Conservation (phyloP, 371 early-diverging fungal species). For the Rhizomucor pusillus region DNA sequence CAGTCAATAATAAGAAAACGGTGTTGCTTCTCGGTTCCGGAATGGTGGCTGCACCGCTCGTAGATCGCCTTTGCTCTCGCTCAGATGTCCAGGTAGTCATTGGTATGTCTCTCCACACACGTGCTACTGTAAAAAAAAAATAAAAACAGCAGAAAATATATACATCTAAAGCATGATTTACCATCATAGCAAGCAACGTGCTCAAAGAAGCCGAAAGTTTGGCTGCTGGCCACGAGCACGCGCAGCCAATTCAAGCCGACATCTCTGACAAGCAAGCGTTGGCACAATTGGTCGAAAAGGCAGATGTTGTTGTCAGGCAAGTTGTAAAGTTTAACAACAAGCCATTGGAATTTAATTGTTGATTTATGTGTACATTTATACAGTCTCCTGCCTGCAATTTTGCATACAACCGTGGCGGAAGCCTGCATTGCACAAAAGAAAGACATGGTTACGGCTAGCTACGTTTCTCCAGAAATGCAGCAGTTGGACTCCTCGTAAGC, state of each 20-base stretch:
- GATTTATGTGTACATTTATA: not conserved
- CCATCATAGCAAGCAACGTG: conserved; percentile 71
- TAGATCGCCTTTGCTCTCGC: conserved; percentile 72
- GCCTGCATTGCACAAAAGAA: conserved; percentile 81
- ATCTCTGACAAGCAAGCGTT: conserved; percentile 51
- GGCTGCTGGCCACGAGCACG: conserved; percentile 55
- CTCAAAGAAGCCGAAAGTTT: conserved; percentile 67
- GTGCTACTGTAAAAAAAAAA: too few relatives aligned
- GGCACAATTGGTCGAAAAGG: conserved; percentile 62
- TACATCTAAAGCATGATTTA: conserved; percentile 1
- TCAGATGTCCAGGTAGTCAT: conserved; percentile 72
- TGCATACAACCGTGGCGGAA: conserved; percentile 84
- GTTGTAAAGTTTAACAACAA: not conserved
- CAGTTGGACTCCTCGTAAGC: conserved; percentile 63
- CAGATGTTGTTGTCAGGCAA: conserved; percentile 89
- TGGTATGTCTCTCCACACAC: too few relatives aligned
- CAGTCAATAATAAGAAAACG: conserved; percentile 32
- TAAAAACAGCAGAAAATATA: not conserved
- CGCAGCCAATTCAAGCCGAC: conserved; percentile 50
- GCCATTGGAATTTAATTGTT: not conserved
- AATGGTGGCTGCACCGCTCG: conserved; percentile 89
- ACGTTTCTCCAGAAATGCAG: conserved; percentile 92
- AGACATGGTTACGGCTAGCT: conserved; percentile 96
- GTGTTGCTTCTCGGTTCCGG: conserved; percentile 91
- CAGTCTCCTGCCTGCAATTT: conserved; percentile 92